Conservation (phyloP, 2,329 filamentous ascomycete species). For the Neofusicoccum ribis region DNA sequence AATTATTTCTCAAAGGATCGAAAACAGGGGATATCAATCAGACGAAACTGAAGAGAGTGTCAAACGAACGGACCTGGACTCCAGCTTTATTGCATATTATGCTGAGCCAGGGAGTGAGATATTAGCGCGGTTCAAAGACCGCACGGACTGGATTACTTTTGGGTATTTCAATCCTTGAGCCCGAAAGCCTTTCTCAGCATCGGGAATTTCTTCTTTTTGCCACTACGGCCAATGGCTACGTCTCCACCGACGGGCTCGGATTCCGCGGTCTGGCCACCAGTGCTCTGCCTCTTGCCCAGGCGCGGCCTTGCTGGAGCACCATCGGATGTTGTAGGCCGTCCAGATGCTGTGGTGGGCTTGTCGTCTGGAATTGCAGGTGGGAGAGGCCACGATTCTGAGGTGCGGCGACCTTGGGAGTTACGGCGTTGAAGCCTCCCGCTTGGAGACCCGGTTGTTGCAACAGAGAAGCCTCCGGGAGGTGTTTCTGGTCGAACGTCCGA, state of each 20-base stretch:
- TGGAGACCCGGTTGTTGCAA: conserved; percentile 28
- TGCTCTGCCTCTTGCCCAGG: conserved; percentile 26
- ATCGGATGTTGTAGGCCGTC: conserved; percentile 34
- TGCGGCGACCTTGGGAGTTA: conserved; percentile 25
- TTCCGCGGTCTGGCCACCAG: neutral
- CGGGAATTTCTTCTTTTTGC: conserved; percentile 67
- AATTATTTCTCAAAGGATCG: neutral
- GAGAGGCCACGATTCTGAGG: conserved; percentile 50
- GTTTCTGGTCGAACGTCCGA: neutral
- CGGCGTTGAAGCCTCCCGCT: conserved; percentile 49
- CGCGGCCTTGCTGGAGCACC: conserved; percentile 24
- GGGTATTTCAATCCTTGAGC: conserved; percentile 50
- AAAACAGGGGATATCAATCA: conserved; percentile 3
- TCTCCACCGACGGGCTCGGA: neutral
- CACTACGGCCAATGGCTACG: conserved; percentile 35
- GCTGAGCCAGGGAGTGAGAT: neutral
- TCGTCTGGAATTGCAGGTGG: conserved; percentile 30
- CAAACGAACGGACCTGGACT: neutral
- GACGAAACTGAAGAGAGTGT: neutral
- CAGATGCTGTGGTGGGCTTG: neutral
- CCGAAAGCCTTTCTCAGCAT: conserved; percentile 66
- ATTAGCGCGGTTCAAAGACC: neutral
- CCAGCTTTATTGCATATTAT: neutral
- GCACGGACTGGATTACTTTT: neutral
- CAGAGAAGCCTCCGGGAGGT: conserved; percentile 22